phyloP scores from a whole-genome alignment of 169 alveolate genomes.

The Cryptosporidium felis region DNA sequence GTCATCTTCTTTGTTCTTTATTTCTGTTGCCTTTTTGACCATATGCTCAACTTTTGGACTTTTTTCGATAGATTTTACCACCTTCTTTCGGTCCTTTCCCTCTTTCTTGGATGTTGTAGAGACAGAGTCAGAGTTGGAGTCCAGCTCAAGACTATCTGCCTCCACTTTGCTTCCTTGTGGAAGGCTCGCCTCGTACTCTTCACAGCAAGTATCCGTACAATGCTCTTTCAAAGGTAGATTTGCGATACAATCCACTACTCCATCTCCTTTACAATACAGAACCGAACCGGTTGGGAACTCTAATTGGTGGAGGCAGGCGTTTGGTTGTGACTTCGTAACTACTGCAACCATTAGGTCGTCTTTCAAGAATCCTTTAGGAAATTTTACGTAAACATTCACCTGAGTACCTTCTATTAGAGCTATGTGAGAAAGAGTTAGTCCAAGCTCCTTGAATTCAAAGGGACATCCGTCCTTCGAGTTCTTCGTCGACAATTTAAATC shows the following conservation, averaged over 20 bases:
- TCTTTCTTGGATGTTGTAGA: background rate
- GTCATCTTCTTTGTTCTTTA: background rate
- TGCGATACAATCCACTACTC: slow-evolving; percentile 37
- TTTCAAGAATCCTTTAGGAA: background rate
- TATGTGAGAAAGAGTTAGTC: slow-evolving; percentile 49
- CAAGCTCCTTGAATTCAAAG: slow-evolving; percentile 20
- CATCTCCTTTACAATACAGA: slow-evolving; percentile 52
- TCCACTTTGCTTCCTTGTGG: background rate
- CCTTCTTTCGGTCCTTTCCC: background rate
- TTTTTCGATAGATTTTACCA: background rate
- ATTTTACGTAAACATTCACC: slow-evolving; percentile 24
- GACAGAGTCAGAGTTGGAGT: background rate
- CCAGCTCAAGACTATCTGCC: background rate
- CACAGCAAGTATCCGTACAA: slow-evolving; percentile 20
- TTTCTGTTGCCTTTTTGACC: too few relatives aligned
- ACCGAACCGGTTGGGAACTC: slow-evolving; percentile 45
- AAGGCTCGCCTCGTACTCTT: background rate
- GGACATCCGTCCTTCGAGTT: too few relatives aligned
- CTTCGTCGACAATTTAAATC: slow-evolving; percentile 46
- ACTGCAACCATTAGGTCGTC: slow-evolving; percentile 14
- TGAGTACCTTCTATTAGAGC: slow-evolving; percentile 47
- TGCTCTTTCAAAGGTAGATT: slow-evolving; percentile 13
- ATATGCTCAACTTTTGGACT: background rate
- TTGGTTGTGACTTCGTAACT: slow-evolving; percentile 59
- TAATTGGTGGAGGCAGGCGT: slow-evolving; percentile 33